A percentile compares a stretch with the other conserved stretches of the same genome.
These are phyloP conservation scores for Coniochaeta sp. DNA, from an alignment of 2,329 filamentous ascomycete genomes.

Conservation along the genomic window DNA sequence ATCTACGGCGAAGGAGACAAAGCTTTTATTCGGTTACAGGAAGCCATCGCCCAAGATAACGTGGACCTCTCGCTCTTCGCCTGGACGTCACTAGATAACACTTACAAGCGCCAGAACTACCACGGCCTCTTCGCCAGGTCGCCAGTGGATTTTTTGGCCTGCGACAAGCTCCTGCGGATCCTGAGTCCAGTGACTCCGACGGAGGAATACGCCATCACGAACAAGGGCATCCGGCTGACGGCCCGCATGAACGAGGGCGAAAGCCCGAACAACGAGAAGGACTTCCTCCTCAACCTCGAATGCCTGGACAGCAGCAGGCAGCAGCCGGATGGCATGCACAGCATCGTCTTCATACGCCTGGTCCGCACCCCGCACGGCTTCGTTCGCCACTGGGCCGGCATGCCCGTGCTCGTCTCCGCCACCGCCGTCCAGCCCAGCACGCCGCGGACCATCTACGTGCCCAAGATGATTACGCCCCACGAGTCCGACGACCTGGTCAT, in stretches of 20 bases:
- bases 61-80: conserved; percentile 10
- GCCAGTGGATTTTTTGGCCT: conserved; percentile 7
- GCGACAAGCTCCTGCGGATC: background rate
- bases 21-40: conserved; percentile 15
- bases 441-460: background rate
- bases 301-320: background rate
- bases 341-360: background rate
- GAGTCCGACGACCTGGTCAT: background rate
- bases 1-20: conserved; percentile 19
- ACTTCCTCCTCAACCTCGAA: background rate
- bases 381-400: background rate
- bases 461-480: background rate
- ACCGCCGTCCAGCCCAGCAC: background rate
- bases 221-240: background rate
- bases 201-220: background rate
- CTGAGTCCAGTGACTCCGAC: background rate
- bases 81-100: conserved; percentile 6
- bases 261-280: background rate
- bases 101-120: conserved; percentile 1
- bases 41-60: conserved; percentile 15
- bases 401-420: background rate
- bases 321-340: background rate
- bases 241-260: background rate
- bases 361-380: background rate
- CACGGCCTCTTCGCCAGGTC: conserved; percentile 9